Base-by-base conservation (phyloP, 2,329 filamentous ascomycete genomes). In the Pestalotiopsis sp. region DNA sequence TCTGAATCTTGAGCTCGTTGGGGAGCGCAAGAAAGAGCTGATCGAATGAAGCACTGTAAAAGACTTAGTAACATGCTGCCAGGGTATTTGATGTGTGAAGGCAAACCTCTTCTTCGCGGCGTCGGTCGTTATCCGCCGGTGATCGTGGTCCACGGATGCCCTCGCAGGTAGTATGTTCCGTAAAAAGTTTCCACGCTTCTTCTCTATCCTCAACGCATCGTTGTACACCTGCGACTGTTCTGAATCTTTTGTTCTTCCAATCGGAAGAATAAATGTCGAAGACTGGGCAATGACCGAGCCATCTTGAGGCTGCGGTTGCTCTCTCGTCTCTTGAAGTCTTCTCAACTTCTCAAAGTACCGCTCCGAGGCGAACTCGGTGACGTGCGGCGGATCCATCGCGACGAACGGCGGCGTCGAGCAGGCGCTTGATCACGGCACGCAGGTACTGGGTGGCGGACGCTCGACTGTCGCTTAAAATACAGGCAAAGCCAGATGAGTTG, bases 361-460 rank as follows among this genome's bases (percentile, higher is more conserved):
- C 77, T 87, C 83, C 58, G 89, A 91, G 69, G 88, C 89, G 79
- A 91, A 91, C 77, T 91, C 89, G 69, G 88, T 89, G 70, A 89
- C 83, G 71, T 90, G 88, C 72, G 85, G 83, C 74, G 86, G 87
- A 71, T 90, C 88, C 87, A 90, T 89, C 74, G 78, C 78, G 76
- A 73, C 70, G 70, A 68, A 35, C n/a, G 61, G 44, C 64, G 38
- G 35, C 20, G n/a, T 22, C 61, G 63, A 64, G 30, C 30, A 24
- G 22, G 39, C 20, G 7, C 10, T 38, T 64, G 70, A 71, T 71
- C 71, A 71, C 69, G 72, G 73, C 72, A 72, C 70, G 71, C 70
- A 71, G 24, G 69, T 70, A 73, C 69, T 66, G 64, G 30, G 44
- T 52, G 44, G 44, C 64, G 65, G 70, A 65, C 70, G 70, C 72